Base-by-base conservation (phyloP, 805 yeast species). In the Yarrowia porcina region DNA sequence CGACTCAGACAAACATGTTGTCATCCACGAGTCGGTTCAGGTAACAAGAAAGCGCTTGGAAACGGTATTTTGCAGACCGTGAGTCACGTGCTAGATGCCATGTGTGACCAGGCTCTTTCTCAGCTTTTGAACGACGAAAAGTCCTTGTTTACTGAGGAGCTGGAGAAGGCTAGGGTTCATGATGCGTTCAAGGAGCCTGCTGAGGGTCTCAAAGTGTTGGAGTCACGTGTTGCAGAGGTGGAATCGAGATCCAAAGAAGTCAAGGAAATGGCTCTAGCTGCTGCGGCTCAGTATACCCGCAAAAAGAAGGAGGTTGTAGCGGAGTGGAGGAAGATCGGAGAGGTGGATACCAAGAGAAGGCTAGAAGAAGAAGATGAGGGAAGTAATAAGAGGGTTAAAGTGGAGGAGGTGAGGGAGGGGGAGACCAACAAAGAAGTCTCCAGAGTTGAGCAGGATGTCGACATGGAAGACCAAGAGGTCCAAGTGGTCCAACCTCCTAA, bases 1-100 rank as follows among this genome's bases (percentile, higher is more conserved):
- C 77, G 81, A 52, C 74, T 93, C 28, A 78, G 98, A 33, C 90
- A 89, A 69, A 79, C 89, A 0, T 93, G 97, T 68, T 89, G 94
- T 64, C 96, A 90, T 74, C 90, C 96, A 25, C 65, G 69, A 6
- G 64, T 69, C 60, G 75, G 76, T 27, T 54, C 62, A 1, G 71
- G 68, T 4, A 69, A 68, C 35, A 67, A 67, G 36, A 66, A 67
- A 13, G 72, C 74, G 12, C 63, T 71, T 10, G 73, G 72, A 10
- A 71, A 72, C 18, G 70, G 69, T 18, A 70, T 72, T 17, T 65
- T 77, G 28, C 75, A 81, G 61, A 82, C 89, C 0, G 77, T 93
- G 66, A 88, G 83, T 63, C 87, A 84, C 52, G 90, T 93, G 7
- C 76, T 94, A 27, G 77, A 76, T 7, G 83, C 81, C 45, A 84